Evolutionary conservation across 805 yeast species (phyloP), one percentile per base, ranked within the genome.

Genomic region (Candida hispaniensis): DNA sequence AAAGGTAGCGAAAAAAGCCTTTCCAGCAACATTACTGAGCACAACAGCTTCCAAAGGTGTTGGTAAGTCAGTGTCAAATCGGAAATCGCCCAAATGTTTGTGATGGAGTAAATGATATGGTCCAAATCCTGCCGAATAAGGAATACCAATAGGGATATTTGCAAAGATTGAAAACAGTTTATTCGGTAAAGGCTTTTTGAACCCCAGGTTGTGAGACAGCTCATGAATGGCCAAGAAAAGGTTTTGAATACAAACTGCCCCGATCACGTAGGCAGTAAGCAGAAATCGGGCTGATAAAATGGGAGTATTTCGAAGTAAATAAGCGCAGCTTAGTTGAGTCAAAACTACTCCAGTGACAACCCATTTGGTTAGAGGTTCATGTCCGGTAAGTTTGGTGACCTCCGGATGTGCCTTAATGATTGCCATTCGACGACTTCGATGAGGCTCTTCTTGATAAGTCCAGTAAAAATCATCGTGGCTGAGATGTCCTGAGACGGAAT

Each of bases 51-150:
- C 96, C 19, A 73, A 65, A 14, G 58, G 52, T 0, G 95, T 85
- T 20, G 96, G 96, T 43, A 85, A 61, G 54, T 85, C 96, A 0
- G 95, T 79, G 58, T 85, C 96, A 47, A 71, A 72, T 34, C 67
- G 63, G 47, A 74, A 79, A 52, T 85, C 94, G 12, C 96, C 96
- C 49, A 80, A 59, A 49, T 79, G 83, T 56, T 85, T 85, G 59
- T 85, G 96, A 51, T 85, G 96, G 21, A 85, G 61, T 54, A 82
- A 82, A 51, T 85, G 96, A 55, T 85, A 85, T 6, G 94, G 94
- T 42, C 80, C 78, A 62, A 85, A 69, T 42, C 81, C 77, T 0
- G 95, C 94, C 22, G 83, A 71, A 57, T 82, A 85, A 0, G 95
- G 96, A 14, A 85, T 66, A 1, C 95, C 94, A 34, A 85, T 80